Base-by-base conservation (phyloP, 495 filamentous ascomycete genomes). In the Coniosporium apollinis region DNA sequence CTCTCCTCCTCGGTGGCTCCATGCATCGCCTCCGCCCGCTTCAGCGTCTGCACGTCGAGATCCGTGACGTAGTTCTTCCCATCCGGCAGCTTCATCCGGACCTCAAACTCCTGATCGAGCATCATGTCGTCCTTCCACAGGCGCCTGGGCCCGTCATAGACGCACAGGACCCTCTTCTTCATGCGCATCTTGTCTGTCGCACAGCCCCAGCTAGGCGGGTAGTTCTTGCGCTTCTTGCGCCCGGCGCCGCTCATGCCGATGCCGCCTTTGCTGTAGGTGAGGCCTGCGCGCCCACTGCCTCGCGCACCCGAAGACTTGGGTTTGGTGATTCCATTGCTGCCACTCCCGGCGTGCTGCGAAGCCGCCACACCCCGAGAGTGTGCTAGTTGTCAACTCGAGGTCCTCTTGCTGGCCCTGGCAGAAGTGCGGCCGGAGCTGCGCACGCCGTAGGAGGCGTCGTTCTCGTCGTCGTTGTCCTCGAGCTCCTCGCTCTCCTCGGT, bases 51-150 rank as follows among this genome's bases (percentile, higher is more conserved):
- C 26, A 94, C 69, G 50, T 99, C 91, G 30, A 99, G 67, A 48
- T 99, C 91, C 8, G 89, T 94, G 31, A 94, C 73, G 49, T 91
- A 94, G 33, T 65, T 66, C 38, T 69, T 61, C 4, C 70, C 67
- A 41, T 72, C 70, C 19, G 65, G 67, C 14, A 92, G 72, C 56
- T 68, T 72, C 51, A 93, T 58, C 45, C 85, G 83, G 34, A 96
- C 84, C 58, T 99, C 91, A 46, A 85, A 89, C 45, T 94, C 83
- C 17, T 79, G 80, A 47, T 83, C 81, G 26, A 99, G 76, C 84
- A 94, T 89, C 89, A 96, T 94, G 63, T 96, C 91, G 54, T 99
- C 91, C 62, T 94, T 94, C 69, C 79, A 87, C 39, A 99, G 66
- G 5, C 86, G 72, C 35, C 86, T 70, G 9, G 67, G 70, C 2